Percentiles rank a stretch among this genome's conserved stretches.
Evolutionary conservation across 1,284 basidiomycete species (phyloP).

Genomic region (Malassezia equina): DNA sequence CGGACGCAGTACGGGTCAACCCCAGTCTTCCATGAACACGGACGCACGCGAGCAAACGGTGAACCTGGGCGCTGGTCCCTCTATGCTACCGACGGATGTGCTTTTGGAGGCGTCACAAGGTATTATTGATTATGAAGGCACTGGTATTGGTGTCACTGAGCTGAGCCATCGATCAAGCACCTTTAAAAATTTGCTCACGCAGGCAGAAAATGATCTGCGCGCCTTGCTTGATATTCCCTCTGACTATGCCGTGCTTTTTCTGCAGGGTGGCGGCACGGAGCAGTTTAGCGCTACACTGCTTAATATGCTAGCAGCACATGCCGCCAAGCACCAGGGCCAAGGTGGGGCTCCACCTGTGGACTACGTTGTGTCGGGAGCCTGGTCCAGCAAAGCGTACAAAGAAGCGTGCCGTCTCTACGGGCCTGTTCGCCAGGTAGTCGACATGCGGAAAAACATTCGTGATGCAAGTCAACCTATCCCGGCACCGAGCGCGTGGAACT

Average conservation of each 20-base stretch:
- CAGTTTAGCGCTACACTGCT: slow-evolving; percentile 44
- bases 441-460: slow-evolving; percentile 27
- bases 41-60: slow-evolving; percentile 30
- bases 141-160: slow-evolving; percentile 45
- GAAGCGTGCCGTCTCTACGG: slow-evolving; percentile 36
- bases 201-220: slow-evolving; percentile 40
- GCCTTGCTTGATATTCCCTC: slow-evolving; percentile 34
- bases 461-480: slow-evolving; percentile 57
- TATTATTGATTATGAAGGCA: slow-evolving; percentile 36
- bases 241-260: slow-evolving; percentile 39
- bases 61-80: slow-evolving; percentile 46
- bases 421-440: slow-evolving; percentile 30
- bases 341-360: slow-evolving; percentile 34
- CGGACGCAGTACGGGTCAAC: background rate
- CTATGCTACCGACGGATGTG: slow-evolving; percentile 39
- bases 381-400: slow-evolving; percentile 42
- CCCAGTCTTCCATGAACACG: background rate
- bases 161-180: slow-evolving; percentile 43
- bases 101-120: slow-evolving; percentile 40
- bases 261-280: slow-evolving; percentile 45
- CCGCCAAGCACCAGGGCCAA: slow-evolving; percentile 21
- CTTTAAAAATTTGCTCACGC: slow-evolving; percentile 36
- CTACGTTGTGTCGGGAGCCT: slow-evolving; percentile 42
- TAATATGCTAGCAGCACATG: slow-evolving; percentile 41
- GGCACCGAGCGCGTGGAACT: slow-evolving; percentile 61